These are phyloP conservation scores for Turritis glabra DNA, from an alignment of 345 rosid genomes.

Conservation along the genomic window DNA sequence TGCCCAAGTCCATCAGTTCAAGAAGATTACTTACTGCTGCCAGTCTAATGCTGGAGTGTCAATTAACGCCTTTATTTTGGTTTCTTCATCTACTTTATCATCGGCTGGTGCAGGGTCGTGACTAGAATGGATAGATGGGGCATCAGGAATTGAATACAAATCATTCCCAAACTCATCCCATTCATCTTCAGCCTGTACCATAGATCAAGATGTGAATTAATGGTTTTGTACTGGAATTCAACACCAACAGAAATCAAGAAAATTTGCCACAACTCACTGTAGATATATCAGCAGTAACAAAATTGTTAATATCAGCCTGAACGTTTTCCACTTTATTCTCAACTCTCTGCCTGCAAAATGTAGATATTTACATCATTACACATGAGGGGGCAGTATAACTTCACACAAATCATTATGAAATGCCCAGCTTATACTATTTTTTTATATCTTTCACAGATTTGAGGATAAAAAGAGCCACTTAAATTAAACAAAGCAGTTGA, in stretches of 20 bases:
- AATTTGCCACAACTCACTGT: slow-evolving; percentile 46
- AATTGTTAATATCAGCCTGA: slow-evolving; percentile 47
- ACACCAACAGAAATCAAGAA: background rate
- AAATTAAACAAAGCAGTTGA: slow-evolving; percentile 14
- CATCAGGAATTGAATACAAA: slow-evolving; percentile 83
- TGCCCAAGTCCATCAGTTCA: slow-evolving; percentile 4
- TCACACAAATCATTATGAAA: background rate
- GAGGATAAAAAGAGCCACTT: background rate
- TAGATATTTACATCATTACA: slow-evolving; percentile 9
- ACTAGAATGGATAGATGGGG: slow-evolving; percentile 48
- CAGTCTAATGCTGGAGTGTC: slow-evolving; percentile 96
- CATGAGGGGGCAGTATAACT: background rate
- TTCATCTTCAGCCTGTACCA: slow-evolving; percentile 71
- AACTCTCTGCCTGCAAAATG: slow-evolving; percentile 63
- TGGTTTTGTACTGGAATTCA: background rate
- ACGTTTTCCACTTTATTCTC: slow-evolving; percentile 53
- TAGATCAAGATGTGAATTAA: background rate
- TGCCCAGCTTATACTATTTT: background rate
- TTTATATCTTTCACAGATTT: background rate
- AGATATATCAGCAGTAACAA: slow-evolving; percentile 53
- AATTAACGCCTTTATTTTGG: slow-evolving; percentile 84
- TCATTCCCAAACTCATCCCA: slow-evolving; percentile 99
- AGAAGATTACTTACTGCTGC: slow-evolving; percentile 72
- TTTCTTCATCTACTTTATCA: slow-evolving; percentile 78
- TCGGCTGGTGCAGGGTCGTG: slow-evolving; percentile 60